Evolutionary conservation across 208 protist species (phyloP).

Genomic region (Leptomonas pyrrhocoris): DNA sequence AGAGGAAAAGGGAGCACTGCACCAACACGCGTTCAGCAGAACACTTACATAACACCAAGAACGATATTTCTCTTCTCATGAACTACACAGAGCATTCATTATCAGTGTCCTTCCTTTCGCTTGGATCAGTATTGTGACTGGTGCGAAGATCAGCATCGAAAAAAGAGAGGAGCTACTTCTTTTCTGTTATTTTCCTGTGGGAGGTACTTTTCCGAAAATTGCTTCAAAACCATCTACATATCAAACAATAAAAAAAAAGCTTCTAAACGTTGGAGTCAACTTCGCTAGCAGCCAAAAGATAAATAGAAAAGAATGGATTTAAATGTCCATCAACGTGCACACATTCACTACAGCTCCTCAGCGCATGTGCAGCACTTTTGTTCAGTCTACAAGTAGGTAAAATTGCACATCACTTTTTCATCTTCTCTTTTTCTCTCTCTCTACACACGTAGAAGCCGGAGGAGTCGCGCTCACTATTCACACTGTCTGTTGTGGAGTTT

Average conservation of each 20-base stretch:
- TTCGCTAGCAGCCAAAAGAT: not conserved
- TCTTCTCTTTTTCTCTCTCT: not conserved
- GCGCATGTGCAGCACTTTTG: too few relatives aligned
- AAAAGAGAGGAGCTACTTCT: too few relatives aligned
- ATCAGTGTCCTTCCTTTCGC: too few relatives aligned
- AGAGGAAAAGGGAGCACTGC: not conserved
- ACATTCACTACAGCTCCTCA: too few relatives aligned
- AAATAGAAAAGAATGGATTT: not conserved
- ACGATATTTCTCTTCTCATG: too few relatives aligned
- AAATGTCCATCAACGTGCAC: not conserved
- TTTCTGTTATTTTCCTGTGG: too few relatives aligned
- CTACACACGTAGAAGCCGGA: not conserved
- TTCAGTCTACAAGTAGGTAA: too few relatives aligned
- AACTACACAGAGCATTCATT: too few relatives aligned
- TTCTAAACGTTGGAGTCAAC: not conserved
- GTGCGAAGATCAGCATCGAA: too few relatives aligned
- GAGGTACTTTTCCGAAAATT: conserved; percentile 10
- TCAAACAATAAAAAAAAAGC: conserved; percentile 3
- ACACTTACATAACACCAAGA: too few relatives aligned
- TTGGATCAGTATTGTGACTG: too few relatives aligned
- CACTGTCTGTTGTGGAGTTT: not conserved
- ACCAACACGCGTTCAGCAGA: too few relatives aligned
- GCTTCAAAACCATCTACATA: conserved; percentile 7
- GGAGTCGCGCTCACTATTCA: not conserved
- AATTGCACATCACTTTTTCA: not conserved